Evolutionary conservation across 495 filamentous ascomycete species (phyloP), one percentile per base, ranked within the genome.

Genomic region (Pyronema domesticum): DNA sequence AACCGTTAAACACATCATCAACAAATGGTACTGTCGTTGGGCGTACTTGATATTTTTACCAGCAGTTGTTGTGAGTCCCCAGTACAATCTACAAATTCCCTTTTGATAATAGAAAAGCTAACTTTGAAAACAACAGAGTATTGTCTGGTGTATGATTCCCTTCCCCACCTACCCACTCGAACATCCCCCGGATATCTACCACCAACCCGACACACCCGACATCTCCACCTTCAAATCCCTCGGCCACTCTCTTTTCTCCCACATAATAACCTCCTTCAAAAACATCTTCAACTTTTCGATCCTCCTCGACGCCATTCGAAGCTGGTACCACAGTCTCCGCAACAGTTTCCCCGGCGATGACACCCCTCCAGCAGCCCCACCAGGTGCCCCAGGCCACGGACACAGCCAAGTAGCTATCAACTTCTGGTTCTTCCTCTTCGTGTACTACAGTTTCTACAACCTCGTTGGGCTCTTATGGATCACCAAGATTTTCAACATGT

Each of bases 401-500:
- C 69, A 74, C 51, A 73, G 76, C 8, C 70, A 70, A 30, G 78
- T 80, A 4, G 73, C 72, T 46, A 72, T 81, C 55, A 80, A 80
- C 68, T 81, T 81, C 58, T 80, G 77, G 77, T 80, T 79, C 68
- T 81, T 80, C 65, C 69, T 81, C 3, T 72, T 76, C 14, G 71
- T 80, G 40, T 81, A 80, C 68, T 81, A 81, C 63, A 75, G 75
- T 19, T 76, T 79, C 60, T 81, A 81, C 64, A 79, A 77, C 59
- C 60, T 80, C 19, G 77, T 76, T 6, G 78, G 76, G 3, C 65
- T 81, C 57, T 73, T 80, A 33, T 81, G 78, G 78, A 78, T 81
- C 47, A 81, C 78, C 43, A 81, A 81, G 57, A 70, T 81, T 1
- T 81, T 81, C 64, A 81, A 81, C 63, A 68, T 81, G 19, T 81